Evolutionary conservation across 352 stramenopile genomes (phyloP).

Genomic region (Pythium aristosporum): DNA sequence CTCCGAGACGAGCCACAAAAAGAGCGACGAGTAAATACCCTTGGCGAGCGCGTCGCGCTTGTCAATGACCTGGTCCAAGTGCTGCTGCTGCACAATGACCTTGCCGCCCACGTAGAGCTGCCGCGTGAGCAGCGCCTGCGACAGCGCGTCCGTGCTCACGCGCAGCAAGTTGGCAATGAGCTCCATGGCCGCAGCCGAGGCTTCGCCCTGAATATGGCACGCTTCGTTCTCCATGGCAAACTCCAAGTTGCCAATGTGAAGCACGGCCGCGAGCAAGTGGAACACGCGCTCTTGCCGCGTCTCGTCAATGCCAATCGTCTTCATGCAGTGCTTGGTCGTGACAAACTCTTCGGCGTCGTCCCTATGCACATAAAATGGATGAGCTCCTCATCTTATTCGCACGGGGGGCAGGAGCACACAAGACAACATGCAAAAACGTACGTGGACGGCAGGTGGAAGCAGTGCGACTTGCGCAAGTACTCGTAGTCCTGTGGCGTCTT

Average conservation of each 20-base stretch:
- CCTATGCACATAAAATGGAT: conserved; percentile 17
- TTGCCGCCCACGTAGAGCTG: conserved; percentile 88
- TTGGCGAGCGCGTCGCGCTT: conserved; percentile 91
- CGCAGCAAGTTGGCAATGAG: conserved; percentile 75
- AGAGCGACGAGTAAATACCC: conserved; percentile 92
- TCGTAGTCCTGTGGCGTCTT: conserved; percentile 82
- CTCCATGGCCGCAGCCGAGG: conserved; percentile 44
- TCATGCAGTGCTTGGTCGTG: conserved; percentile 83
- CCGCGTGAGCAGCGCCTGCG: conserved; percentile 73
- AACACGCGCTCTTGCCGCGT: conserved; percentile 83
- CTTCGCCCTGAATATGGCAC: conserved; percentile 56
- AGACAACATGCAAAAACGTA: conserved; percentile 25
- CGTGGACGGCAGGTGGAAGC: conserved; percentile 73
- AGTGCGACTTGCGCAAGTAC: conserved; percentile 87
- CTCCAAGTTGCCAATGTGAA: conserved; percentile 87
- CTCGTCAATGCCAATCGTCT: conserved; percentile 85
- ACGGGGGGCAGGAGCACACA: neutral
- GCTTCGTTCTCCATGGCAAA: conserved; percentile 84
- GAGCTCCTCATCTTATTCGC: neutral
- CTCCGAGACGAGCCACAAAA: conserved; percentile 89
- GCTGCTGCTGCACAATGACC: conserved; percentile 89
- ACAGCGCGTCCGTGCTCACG: conserved; percentile 73
- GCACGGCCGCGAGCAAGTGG: conserved; percentile 79
- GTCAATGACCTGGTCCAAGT: conserved; percentile 83
- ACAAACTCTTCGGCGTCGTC: conserved; percentile 85